Conservation (phyloP, 1,284 basidiomycete genomes). For the Cryptococcus hybrid region DNA sequence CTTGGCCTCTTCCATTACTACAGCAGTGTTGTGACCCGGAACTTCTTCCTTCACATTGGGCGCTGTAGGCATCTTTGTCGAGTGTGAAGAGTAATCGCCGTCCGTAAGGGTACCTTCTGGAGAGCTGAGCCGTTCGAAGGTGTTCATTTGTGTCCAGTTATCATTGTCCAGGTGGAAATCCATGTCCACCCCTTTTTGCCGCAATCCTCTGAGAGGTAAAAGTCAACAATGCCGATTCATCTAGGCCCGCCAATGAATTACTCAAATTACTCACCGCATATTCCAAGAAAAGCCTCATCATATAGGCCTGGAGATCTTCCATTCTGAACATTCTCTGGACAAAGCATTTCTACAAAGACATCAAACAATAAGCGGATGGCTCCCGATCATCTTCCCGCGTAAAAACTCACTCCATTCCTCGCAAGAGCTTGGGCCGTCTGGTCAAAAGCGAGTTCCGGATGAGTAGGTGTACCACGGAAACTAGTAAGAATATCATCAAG, state of each 20-base stretch:
- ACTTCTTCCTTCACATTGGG: no score
- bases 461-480: conserved; percentile 42
- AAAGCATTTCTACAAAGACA: conserved; percentile 38
- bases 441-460: conserved; percentile 45
- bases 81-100: no score
- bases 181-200: conserved; percentile 24
- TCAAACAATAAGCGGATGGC: neutral
- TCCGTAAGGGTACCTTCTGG: no score
- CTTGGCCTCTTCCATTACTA: no score
- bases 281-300: conserved; percentile 48
- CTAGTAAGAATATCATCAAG: conserved; percentile 12
- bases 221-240: neutral
- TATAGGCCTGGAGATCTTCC: conserved; percentile 48
- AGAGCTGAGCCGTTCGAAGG: neutral
- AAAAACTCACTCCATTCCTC: conserved; percentile 39
- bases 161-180: conserved; percentile 11
- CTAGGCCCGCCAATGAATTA: neutral
- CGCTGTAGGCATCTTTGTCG: no score
- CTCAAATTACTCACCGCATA: conserved; percentile 34
- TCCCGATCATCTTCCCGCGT: neutral
- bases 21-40: no score
- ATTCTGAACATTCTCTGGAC: conserved; percentile 46
- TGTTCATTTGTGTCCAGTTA: neutral
- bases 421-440: conserved; percentile 47
- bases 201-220: conserved; percentile 27